Evolutionary conservation across 2,329 filamentous ascomycete species (phyloP), one percentile per base, ranked within the genome.

Genomic region (Dryadomyces quercus-mongolicae): DNA sequence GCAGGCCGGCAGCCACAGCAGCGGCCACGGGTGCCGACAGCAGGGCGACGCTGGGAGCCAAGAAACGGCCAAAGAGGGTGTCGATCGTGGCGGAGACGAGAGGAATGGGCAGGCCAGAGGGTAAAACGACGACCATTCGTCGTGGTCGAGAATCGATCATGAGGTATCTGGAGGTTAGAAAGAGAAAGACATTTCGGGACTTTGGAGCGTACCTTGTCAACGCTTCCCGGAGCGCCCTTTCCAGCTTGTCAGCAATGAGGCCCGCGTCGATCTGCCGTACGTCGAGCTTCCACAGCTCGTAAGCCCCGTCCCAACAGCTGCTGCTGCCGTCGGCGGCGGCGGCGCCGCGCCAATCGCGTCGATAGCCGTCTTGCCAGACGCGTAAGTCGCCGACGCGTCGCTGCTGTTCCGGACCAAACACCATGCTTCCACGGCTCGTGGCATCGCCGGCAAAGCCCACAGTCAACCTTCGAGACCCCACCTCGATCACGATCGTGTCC

Each of bases 381-480:
- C 88, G 74, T 67, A 91, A 92, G 68, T 96, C 91, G 9, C 91
- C 93, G 12, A 80, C 81, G 57, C 92, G 79, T 53, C 87, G 79
- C 63, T 86, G 83, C 63, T 86, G 78, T 58, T 91, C 85, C 0
- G 88, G 88, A 0, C 82, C 81, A 66, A 90, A 92, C 21, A 78
- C 74, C 21, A 91, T 71, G 15, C 77, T 75, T 1, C 75, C 78
- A 66, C 92, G 94, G 60, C 90, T 90, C 3, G 75, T 70, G 46
- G 83, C 78, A 67, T 95, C 91, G 52, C 91, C 91, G 6, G 91
- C 88, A 65, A 96, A 93, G 0, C 93, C 93, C 10, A 86, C 84
- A 47, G 86, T 82, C 25, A 97, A 68, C 67, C 82, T 85, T 21
- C 92, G 81, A 10, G 87, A 80, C 1, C 90, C 91, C 40, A 97